These are phyloP conservation scores for Trichoderma sp. DNA, from an alignment of 2,329 filamentous ascomycete species.

Conservation along the genomic window DNA sequence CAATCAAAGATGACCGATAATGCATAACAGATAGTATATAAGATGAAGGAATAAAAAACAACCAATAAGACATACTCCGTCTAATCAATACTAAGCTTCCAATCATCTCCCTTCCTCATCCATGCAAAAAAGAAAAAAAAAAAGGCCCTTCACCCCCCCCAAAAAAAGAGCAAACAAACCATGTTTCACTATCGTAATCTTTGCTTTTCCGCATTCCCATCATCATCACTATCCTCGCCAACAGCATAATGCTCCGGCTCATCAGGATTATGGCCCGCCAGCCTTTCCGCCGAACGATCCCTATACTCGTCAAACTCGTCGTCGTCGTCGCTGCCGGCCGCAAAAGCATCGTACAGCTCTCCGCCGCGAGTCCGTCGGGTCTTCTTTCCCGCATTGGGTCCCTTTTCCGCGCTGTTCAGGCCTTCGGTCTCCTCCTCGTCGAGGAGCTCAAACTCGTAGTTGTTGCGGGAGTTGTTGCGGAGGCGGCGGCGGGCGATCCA, in stretches of 20 bases:
- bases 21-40: not conserved
- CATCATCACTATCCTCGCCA: slow-evolving; percentile 45
- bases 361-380: slow-evolving; percentile 64
- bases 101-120: not conserved
- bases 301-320: slow-evolving; percentile 45
- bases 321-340: slow-evolving; percentile 74
- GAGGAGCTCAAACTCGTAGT: slow-evolving; percentile 92
- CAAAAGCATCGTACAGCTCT: slow-evolving; percentile 96
- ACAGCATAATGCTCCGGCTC: slow-evolving; percentile 47
- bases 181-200: slow-evolving; percentile 23
- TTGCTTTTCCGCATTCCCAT: slow-evolving; percentile 25
- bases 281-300: slow-evolving; percentile 34
- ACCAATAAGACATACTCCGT: slow-evolving; percentile 3
- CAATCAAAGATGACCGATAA: not conserved
- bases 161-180: not conserved
- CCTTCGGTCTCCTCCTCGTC: slow-evolving; percentile 72
- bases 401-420: slow-evolving; percentile 47
- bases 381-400: slow-evolving; percentile 39
- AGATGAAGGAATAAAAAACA: not conserved
- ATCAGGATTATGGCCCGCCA: slow-evolving; percentile 33
- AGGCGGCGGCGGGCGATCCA: slow-evolving; percentile 73
- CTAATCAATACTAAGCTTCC: slow-evolving; percentile 1
- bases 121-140: not conserved
- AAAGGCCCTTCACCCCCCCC: too few relatives aligned
- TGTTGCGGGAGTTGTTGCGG: slow-evolving; percentile 70